Evolutionary conservation across 345 rosid species (phyloP), one percentile per base, ranked within the genome.

Genomic region (Gossypium bickii): DNA sequence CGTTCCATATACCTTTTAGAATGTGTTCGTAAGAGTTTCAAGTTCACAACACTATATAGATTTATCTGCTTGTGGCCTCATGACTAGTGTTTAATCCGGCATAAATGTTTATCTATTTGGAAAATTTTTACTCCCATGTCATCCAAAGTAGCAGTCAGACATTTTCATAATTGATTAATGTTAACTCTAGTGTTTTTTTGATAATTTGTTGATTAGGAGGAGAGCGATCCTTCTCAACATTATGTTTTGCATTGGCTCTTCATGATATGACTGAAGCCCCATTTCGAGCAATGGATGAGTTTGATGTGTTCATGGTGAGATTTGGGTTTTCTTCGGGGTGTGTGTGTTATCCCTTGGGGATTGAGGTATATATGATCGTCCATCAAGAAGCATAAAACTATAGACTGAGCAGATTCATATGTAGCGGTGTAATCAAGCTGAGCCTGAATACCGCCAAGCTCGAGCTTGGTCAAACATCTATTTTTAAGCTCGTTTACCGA

Each of bases 221-320:
- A 34, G 99, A 95, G 76, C 98, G 99, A 64, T 93, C 99, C 66
- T 93, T 95, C 82, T 95, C 98, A 43, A 95, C 99, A 17, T 75
- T 95, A 77, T 95, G 98, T 86, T 95, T 95, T 85, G 91, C 97
- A 2, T 79, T 95, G 73, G 93, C 97, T 72, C 97, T 95, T 78
- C 99, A 95, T 80, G 85, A 85, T 74, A 91, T 93, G 97, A 90
- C 93, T 7, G 99, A 93, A 80, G 86, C 97, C 20, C 97, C 99
- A 74, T 95, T 95, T 74, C 89, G 98, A 80, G 99, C 98, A 1
- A 95, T 95, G 99, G 99, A 93, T 62, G 99, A 95, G 82, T 95
- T 95, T 83, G 98, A 95, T 82, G 98, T 95, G 53, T 95, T 95
- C 77, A 95, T 95, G 99, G 99, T 91, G 85, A 67, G 75, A 60